phyloP scores from a whole-genome alignment of 805 yeast species.

The Candida piceae region DNA sequence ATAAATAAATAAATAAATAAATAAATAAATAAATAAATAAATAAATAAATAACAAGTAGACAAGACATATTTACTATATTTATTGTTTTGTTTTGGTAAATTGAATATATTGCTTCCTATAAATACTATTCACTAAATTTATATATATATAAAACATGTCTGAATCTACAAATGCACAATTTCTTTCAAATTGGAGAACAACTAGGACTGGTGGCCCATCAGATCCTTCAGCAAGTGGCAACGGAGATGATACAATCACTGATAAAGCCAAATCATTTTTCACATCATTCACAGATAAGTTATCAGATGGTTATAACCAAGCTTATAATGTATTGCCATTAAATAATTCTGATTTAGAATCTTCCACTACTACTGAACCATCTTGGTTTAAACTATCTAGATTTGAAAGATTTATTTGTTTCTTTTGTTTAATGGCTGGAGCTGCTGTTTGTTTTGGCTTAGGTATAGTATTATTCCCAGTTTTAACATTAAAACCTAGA shows the following conservation, averaged over 20 bases:
- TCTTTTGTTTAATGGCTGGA: conserved; percentile 70
- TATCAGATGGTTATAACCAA: conserved; percentile 37
- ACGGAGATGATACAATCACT: conserved; percentile 11
- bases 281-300: conserved; percentile 16
- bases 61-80: too few species aligned
- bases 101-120: too few species aligned
- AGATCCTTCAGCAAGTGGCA: conserved; percentile 5
- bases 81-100: too few species aligned
- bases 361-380: conserved; percentile 55
- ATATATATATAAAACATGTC: conserved; percentile 5
- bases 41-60: too few species aligned
- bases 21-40: too few species aligned
- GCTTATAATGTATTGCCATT: conserved; percentile 65
- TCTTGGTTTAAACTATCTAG: conserved; percentile 71
- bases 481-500: conserved; percentile 81
- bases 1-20: too few species aligned
- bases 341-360: conserved; percentile 44
- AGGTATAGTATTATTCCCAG: conserved; percentile 83
- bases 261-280: conserved; percentile 18
- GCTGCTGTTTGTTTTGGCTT: conserved; percentile 76
- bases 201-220: conserved; percentile 10
- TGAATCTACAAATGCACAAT: conserved; percentile 13
- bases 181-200: conserved; percentile 27
- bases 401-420: conserved; percentile 75
- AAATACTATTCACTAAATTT: too few species aligned